Evolutionary conservation across 1,139 yeast genomes (phyloP), one percentile per base, ranked within the genome.

Genomic region (Wickerhamiella infanticola): DNA sequence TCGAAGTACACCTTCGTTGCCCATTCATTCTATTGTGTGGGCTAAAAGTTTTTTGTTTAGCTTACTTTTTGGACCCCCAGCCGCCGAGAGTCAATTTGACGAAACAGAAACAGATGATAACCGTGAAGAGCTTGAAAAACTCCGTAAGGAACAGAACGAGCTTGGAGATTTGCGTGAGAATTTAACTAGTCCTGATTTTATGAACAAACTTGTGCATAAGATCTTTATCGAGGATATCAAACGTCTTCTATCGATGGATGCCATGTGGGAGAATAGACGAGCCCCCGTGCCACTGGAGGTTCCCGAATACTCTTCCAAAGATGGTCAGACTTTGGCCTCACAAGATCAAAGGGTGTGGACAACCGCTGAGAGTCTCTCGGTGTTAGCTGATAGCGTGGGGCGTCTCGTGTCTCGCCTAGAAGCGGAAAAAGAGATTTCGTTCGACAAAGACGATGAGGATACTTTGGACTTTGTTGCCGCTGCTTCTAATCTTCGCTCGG

Each of bases 21-120:
- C 97, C 0, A 81, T 90, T 7, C 99, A 93, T 59, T 85, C 96
- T 60, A 81, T 93, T 39, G 94, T 94, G 0, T 93, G 99, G 98
- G 95, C 97, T 11, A 93, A 93, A 58, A 85, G 82, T 56, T 93
- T 84, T 59, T 65, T 93, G 46, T 86, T 88, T 58, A 70, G 75
- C 37, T 94, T 86, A 59, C 67, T 93, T 45, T 90, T 86, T 62
- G 88, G 53, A 4, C 45, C 43, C 5, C 24, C 37, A 1, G 49
- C 39, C 8, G 44, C 41, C 3, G 40, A 41, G 2, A 44, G 35
- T 1, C 27, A 49, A 31, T 64, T 77, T 48, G 79, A 79, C 45
- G 76, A 81, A 2, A 77, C 74, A 39, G 80, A 79, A 57, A 67
- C 71, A 41, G 71, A 72, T 27, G 53, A 49, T 13, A 50, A 51